Base-by-base conservation (phyloP, 345 rosid genomes). In the Mallotus nudiflorus region DNA sequence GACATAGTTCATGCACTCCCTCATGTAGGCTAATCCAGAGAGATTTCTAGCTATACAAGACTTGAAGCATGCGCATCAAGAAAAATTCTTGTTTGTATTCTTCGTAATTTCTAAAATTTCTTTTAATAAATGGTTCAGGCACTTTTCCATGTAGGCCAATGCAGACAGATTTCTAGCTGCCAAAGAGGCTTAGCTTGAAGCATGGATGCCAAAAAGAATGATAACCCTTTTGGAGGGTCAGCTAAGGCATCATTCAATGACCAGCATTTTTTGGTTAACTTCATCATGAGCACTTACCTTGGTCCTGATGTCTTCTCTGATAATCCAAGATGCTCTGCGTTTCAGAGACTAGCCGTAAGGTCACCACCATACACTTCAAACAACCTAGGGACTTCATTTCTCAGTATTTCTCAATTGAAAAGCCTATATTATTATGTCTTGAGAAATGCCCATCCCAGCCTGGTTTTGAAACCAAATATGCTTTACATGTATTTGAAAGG, bases 281-380 rank as follows among this genome's bases (percentile, higher is more conserved):
- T 88, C 75, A 71, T 85, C 48, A 83, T 86, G 91, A 67, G 83
- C 51, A 79, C 77, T 70, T 89, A 82, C 59, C 65, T 89, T 73
- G 91, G 91, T 70, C 93, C 93, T 64, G 93, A 86, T 80, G 75
- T 89, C 60, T 85, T 66, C 69, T 83, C 85, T 63, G 93, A 86
- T 79, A 79, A 77, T 63, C 89, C 89, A 73, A 81, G 89, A 73
- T 56, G 75, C 68, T 89, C 93, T 10, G 86, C 83, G 3, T 77
- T 78, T 70, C 83, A 82, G 49, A 79, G 93, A 81, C 49, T 82
- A 71, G 83, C 84, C 6, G 51, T 66, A 72, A 65, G 62, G 55
- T 73, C 76, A 57, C 85, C 85, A 3, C 93, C 91, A 16, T 89
- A 85, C 77, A 79, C 86, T 46, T 69, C 68, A 22, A 85, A 77